phyloP scores from a whole-genome alignment of 306 rosid genomes.

The Trifolium subterraneum region DNA sequence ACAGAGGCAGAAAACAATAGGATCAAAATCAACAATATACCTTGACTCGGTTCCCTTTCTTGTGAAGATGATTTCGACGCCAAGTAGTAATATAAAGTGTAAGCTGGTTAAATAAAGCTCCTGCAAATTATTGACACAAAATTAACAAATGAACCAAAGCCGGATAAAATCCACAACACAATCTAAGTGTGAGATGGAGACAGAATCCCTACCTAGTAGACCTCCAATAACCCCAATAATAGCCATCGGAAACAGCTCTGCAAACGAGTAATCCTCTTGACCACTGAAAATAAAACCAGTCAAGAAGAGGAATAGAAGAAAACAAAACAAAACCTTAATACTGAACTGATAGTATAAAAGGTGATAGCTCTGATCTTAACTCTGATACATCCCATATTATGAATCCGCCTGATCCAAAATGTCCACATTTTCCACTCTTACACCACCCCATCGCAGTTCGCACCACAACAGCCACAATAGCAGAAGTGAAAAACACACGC shows the following conservation, averaged over 20 bases:
- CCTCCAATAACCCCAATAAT: conserved; percentile 98
- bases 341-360: conserved; percentile 36
- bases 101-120: conserved; percentile 94
- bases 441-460: conserved; percentile 98
- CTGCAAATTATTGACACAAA: conserved; percentile 49
- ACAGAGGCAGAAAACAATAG: conserved; percentile 23
- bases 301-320: conserved; percentile 42
- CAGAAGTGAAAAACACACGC: conserved; percentile 97
- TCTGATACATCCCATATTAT: conserved; percentile 94
- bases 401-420: conserved; percentile 98
- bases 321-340: conserved; percentile 47
- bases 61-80: conserved; percentile 92
- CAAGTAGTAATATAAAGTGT: conserved; percentile 77
- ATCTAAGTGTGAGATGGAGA: conserved; percentile 9
- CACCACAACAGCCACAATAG: conserved; percentile 94
- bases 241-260: conserved; percentile 93
- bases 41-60: conserved; percentile 91
- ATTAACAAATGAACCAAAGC: conserved; percentile 36
- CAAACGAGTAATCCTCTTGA: conserved; percentile 97
- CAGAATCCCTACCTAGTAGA: conserved; percentile 63
- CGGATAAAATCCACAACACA: conserved; percentile 20
- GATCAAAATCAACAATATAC: conserved; percentile 47
- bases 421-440: conserved; percentile 92
- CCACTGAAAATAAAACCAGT: conserved; percentile 67
- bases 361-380: conserved; percentile 67